Conservation (phyloP, 768 basidiomycete genomes). For the Tricholoma sp. region DNA sequence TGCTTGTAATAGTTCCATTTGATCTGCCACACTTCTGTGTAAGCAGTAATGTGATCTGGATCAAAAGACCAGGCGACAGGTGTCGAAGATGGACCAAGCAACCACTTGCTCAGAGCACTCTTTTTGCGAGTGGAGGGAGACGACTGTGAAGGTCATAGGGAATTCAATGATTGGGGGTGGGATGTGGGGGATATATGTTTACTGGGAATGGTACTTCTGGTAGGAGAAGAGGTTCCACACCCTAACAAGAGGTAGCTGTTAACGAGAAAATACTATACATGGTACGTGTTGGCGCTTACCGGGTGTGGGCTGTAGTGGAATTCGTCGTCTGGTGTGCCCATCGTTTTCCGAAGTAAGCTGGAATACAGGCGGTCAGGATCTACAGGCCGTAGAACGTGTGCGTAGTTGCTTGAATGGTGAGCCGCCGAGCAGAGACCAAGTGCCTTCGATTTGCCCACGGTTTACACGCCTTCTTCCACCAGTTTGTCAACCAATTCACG, state of each 20-base stretch:
- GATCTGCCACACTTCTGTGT: background rate
- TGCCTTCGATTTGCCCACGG: too few relatives aligned
- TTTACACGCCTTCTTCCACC: too few relatives aligned
- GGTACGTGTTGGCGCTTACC: background rate
- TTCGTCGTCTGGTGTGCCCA: background rate
- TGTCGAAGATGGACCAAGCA: background rate
- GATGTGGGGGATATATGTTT: background rate
- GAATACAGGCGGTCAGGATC: background rate
- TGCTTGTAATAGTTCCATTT: background rate
- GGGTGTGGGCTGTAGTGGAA: background rate
- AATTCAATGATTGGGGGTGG: background rate
- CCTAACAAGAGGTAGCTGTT: background rate
- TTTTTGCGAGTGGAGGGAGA: background rate
- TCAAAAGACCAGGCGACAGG: background rate
- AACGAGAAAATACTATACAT: background rate
- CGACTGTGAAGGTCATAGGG: background rate
- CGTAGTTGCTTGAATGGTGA: too few relatives aligned
- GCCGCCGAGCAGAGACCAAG: too few relatives aligned
- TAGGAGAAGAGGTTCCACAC: background rate
- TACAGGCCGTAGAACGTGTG: background rate
- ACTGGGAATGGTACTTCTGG: background rate
- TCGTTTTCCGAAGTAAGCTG: background rate
- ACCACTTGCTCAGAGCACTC: background rate
- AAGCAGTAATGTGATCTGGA: background rate
- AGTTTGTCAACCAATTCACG: too few relatives aligned